Evolutionary conservation across 257 asterid genomes (phyloP).

Genomic region (Craterostigma plantagineum): DNA sequence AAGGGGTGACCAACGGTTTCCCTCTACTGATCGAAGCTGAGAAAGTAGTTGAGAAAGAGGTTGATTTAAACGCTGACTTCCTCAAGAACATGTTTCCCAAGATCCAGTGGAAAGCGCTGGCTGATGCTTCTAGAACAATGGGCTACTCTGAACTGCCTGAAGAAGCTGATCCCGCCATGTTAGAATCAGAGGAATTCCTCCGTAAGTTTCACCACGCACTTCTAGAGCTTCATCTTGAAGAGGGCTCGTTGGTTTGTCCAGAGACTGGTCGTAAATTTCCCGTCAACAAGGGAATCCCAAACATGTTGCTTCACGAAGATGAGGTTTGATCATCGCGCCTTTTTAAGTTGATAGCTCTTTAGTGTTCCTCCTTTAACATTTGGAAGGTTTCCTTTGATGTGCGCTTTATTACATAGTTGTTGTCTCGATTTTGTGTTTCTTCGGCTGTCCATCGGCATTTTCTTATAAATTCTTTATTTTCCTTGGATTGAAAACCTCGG

Average conservation of each 20-base stretch:
- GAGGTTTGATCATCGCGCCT: slow-evolving; percentile 50
- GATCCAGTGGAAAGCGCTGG: slow-evolving; percentile 62
- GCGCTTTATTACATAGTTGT: no score
- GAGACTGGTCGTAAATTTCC: slow-evolving; percentile 77
- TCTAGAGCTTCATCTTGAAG: slow-evolving; percentile 83
- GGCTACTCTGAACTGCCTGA: slow-evolving; percentile 69
- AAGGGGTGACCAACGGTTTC: slow-evolving; percentile 62
- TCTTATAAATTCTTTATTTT: no score
- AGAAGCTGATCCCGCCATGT: slow-evolving; percentile 45
- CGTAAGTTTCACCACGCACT: slow-evolving; percentile 76
- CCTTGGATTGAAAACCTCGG: no score
- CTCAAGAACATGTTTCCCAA: slow-evolving; percentile 62
- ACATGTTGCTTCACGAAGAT: slow-evolving; percentile 87
- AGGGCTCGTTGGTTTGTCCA: slow-evolving; percentile 76
- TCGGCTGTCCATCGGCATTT: no score
- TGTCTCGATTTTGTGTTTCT: no score
- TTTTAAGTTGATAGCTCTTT: no score
- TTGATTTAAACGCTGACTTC: slow-evolving; percentile 54
- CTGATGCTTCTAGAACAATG: slow-evolving; percentile 52
- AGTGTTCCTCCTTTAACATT: no score
- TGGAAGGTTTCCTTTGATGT: no score
- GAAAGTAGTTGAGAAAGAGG: slow-evolving; percentile 41
- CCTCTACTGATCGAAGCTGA: slow-evolving; percentile 51
- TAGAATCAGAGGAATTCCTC: slow-evolving; percentile 67
- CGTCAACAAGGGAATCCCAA: slow-evolving; percentile 78